These are phyloP conservation scores for Kurtzmaniella quercitrusa DNA, from an alignment of 1,139 yeast species.

Conservation along the genomic window DNA sequence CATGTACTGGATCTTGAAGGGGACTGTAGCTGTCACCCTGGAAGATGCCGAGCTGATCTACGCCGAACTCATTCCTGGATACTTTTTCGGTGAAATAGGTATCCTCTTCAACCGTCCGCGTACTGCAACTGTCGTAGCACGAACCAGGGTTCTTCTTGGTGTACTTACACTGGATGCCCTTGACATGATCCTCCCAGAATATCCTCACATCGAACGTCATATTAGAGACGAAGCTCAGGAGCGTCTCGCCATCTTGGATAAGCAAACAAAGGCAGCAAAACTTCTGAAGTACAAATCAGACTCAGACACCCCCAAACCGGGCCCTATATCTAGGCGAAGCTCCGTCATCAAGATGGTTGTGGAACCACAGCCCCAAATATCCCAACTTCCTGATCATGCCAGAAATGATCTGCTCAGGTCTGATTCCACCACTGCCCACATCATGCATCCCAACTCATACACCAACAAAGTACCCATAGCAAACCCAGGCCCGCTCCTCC, in stretches of 20 bases:
- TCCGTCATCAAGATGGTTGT: neutral
- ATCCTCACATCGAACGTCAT: conserved; percentile 61
- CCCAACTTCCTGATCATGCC: neutral
- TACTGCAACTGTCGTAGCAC: conserved; percentile 76
- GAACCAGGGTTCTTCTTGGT: conserved; percentile 61
- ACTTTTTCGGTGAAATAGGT: conserved; percentile 77
- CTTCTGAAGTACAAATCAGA: neutral
- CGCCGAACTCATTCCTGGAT: conserved; percentile 66
- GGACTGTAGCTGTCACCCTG: conserved; percentile 67
- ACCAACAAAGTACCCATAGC: neutral
- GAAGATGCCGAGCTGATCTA: conserved; percentile 72
- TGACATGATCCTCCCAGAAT: conserved; percentile 53
- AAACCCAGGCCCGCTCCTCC: neutral
- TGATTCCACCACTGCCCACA: neutral
- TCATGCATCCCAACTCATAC: neutral
- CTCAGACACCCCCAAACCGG: neutral
- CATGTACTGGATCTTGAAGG: conserved; percentile 77
- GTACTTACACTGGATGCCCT: conserved; percentile 64
- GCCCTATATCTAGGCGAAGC: neutral
- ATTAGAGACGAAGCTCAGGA: conserved; percentile 79
- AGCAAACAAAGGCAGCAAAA: conserved; percentile 36
- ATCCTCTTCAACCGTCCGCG: conserved; percentile 70
- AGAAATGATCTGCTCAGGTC: neutral
- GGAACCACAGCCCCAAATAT: conserved; percentile 1
- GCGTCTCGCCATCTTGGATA: conserved; percentile 64